phyloP scores from a whole-genome alignment of 2,329 filamentous ascomycete genomes.

The Xylariaceae sp. region DNA sequence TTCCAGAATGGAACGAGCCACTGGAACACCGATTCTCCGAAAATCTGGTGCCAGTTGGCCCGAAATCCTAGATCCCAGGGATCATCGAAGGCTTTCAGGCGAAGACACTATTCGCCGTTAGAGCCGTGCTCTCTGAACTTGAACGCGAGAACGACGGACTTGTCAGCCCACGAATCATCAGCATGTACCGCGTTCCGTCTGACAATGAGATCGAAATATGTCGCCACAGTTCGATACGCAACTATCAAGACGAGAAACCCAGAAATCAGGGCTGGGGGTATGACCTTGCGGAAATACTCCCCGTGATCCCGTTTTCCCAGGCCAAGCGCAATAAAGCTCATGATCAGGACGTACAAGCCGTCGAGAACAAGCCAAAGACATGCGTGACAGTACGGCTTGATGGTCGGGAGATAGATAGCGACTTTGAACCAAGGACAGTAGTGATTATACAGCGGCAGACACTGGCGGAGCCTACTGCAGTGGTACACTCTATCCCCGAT shows the following conservation, averaged over 20 bases:
- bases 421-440: slow-evolving; percentile 11
- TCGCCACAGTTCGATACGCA: background rate
- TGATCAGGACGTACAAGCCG: slow-evolving; percentile 7
- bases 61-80: slow-evolving; percentile 13
- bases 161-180: background rate
- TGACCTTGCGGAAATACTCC: background rate
- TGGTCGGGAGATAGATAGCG: slow-evolving; percentile 17
- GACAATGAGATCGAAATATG: background rate
- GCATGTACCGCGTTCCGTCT: background rate
- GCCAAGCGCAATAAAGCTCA: slow-evolving; percentile 6
- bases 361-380: slow-evolving; percentile 16
- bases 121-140: slow-evolving; percentile 8
- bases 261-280: background rate
- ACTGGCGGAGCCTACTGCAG: slow-evolving; percentile 4
- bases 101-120: slow-evolving; percentile 4
- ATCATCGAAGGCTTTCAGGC: slow-evolving; percentile 3
- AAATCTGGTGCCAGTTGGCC: slow-evolving; percentile 15
- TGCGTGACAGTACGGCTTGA: slow-evolving; percentile 17
- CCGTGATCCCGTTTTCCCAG: background rate
- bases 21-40: slow-evolving; percentile 16
- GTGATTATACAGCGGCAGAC: slow-evolving; percentile 17
- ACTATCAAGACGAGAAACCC: background rate
- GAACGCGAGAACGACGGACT: slow-evolving; percentile 8
- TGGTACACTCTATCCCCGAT: slow-evolving; percentile 18
- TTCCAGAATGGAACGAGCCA: slow-evolving; percentile 18